Evolutionary conservation across 75 land plant species (phyloP), one percentile per base, ranked within the genome.

Genomic region (Cupressus sempervirens): DNA sequence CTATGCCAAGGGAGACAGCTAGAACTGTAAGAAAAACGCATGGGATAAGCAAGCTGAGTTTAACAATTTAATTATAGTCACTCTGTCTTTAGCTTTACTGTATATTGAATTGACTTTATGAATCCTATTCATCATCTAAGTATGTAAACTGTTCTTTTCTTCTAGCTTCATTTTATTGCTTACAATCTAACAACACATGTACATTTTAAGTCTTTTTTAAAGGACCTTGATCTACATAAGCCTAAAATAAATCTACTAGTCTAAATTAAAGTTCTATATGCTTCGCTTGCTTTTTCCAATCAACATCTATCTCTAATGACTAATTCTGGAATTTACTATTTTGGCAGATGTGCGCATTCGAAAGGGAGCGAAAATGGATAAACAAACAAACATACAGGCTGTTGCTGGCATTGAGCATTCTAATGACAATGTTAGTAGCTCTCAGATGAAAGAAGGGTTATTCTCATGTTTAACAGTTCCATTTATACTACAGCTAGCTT

Each of bases 401-500:
- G 30, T 40, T 38, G 12, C 34, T 32, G 29, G 26, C 34, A 4
- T 74, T 35, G 15, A 34, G 18, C 83, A 77, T 18, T 82, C 30
- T 77, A 46, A 83, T 15, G 34, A 50, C 7, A 20, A 80, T 43
- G 9, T 41, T 16, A 68, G 11, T 80, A 80, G 43, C 87, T 82
- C 83, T 54, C 65, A 53, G 38, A 58, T 35, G 6, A 70, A 72
- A 29, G 84, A 85, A 83, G 90, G 93, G 67, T 91, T 91, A 72
- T 84, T 41, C 77, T 91, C 94, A 35, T 83, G 87, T 10, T 40
- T 85, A 85, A 77, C 85, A 50, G 87, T 93, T 67, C 96, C 97
- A 23, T 95, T 93, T 85, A 80, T 98, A 58, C 58, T 96, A 16
- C 97, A 98, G 77, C 70, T 98, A 87, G 89, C 85, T 53, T 93